Evolutionary conservation across 2,329 filamentous ascomycete genomes (phyloP).

Genomic region (Claviceps humidiphila): DNA sequence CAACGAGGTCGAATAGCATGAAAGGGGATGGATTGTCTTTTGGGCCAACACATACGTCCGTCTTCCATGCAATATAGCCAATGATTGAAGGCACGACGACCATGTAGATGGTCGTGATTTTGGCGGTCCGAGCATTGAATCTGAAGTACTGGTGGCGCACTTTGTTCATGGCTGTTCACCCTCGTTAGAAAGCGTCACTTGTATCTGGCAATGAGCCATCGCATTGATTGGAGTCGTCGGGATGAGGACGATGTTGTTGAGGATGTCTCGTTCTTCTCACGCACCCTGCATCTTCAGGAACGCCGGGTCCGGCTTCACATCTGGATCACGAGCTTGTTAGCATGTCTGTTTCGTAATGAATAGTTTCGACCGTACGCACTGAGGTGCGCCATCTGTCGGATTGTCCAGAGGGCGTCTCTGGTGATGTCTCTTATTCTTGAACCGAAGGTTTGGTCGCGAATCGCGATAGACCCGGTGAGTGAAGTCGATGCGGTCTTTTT

Average conservation of each 20-base stretch:
- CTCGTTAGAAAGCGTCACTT: constrained; percentile 11
- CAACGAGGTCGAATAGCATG: not conserved
- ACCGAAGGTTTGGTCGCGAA: constrained; percentile 10
- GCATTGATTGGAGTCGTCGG: not conserved
- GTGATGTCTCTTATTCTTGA: constrained; percentile 7
- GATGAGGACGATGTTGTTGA: not conserved
- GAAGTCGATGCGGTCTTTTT: not conserved
- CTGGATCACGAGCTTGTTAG: constrained; percentile 17
- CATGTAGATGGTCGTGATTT: constrained; percentile 66
- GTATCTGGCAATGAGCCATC: not conserved
- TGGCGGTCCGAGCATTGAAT: constrained; percentile 76
- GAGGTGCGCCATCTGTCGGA: constrained; percentile 25
- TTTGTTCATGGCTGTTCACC: constrained; percentile 56
- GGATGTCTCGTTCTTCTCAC: constrained; percentile 10
- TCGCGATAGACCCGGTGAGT: not conserved
- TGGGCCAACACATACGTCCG: constrained; percentile 59
- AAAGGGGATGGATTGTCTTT: not conserved
- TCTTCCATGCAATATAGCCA: constrained; percentile 61
- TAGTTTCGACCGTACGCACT: constrained; percentile 14
- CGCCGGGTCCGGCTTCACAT: constrained; percentile 29
- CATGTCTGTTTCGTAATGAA: not conserved
- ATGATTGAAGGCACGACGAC: constrained; percentile 58
- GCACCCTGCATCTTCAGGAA: constrained; percentile 27
- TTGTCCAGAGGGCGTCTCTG: constrained; percentile 13
- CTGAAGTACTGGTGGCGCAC: constrained; percentile 92